Base-by-base conservation (phyloP, 768 basidiomycete genomes). In the Trametes gibbosa region DNA sequence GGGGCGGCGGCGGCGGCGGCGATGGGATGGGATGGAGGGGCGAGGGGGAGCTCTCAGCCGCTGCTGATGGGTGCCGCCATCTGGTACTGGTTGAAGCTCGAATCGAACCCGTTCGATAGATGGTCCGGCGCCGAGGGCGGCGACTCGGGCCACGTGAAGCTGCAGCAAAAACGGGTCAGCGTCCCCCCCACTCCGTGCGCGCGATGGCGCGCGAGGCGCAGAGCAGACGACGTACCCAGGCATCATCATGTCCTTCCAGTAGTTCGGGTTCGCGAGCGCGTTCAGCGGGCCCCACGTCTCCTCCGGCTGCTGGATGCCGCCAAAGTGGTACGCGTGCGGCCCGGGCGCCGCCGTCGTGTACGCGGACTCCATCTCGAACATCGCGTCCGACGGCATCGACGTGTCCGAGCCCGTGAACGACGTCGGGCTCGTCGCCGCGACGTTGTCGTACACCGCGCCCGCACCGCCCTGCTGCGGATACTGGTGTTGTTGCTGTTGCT, bases 161-260 rank as follows among this genome's bases (percentile, higher is more conserved):
- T 65, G 50, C 23, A 17, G 16, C 14, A 21, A 29, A 4, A 32
- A 32, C 10, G n/a, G n/a, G 29, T 32, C 29, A 32, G 29, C 29
- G 10, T 10, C 5, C 4, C 29, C 29, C 29, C 10, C 17, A 27
- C 5, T 16, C 1, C n/a, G n/a, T 50, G 14, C 49, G 59, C 16
- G 35, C 1, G 24, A 34, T 3, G 14, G 16, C 37, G n/a, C n/a
- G n/a, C n/a, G n/a, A n/a, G 19, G 23, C 2, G 27, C 2, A 51
- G 43, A n/a, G n/a, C n/a, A n/a, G 24, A 9, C 21, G 25, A 63
- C 65, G 37, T 35, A 87, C 86, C 90, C 90, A 37, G 90, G 90
- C 87, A 92, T 89, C 89, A 91, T 87, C 84, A 90, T 86, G 49
- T 81, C 87, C 43, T 79, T 73, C 89, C 87, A 90, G 81, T 84